Base-by-base conservation (phyloP, 352 stramenopile genomes). In the Pythium sp. region DNA sequence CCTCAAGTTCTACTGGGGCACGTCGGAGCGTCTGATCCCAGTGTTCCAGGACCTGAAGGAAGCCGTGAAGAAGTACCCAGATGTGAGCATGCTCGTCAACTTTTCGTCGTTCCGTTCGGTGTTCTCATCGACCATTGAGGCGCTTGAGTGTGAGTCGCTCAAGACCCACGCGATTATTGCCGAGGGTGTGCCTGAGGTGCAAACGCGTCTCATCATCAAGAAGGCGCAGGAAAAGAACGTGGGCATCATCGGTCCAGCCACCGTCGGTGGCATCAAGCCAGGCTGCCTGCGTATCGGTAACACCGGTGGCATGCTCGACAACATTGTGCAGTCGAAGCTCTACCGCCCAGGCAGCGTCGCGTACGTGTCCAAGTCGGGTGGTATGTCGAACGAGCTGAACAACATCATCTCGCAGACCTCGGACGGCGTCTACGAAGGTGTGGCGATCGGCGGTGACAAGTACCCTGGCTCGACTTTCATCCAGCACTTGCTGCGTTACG, bases 351-450 rank as follows among this genome's bases (percentile, higher is more conserved):
- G 97, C 46, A 98, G 89, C 57, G 96, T 99, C 56, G 94, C 94
- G 30, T 99, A 99, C 77, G 97, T 99, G 59, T 98, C 92, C 67
- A 98, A 98, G 86, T 98, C 90, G 15, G 97, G 97, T 66, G 96
- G 97, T 72, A 98, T 99, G 93, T 98, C 92, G 28, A 99, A 99
- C 77, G 97, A 99, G 75, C 82, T 99, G 18, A 99, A 99, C 85
- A 99, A 99, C 81, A 98, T 99, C 72, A 97, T 99, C 74, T 94
- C 90, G 49, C 86, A 97, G 78, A 98, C 95, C 57, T 97, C 94
- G 24, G 91, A 99, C 74, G 97, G 97, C 58, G 96, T 99, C 51
- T 99, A 98, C 75, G 97, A 99, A 73, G 92, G 92, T 65, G 92
- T 98, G 26, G 93, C 93, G 22, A 98, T 98, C 66, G 93, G 93